Evolutionary conservation across 192 early-diverging fungal genomes (phyloP), one percentile per base, ranked within the genome.

Genomic region (Backusella psychrophila): DNA sequence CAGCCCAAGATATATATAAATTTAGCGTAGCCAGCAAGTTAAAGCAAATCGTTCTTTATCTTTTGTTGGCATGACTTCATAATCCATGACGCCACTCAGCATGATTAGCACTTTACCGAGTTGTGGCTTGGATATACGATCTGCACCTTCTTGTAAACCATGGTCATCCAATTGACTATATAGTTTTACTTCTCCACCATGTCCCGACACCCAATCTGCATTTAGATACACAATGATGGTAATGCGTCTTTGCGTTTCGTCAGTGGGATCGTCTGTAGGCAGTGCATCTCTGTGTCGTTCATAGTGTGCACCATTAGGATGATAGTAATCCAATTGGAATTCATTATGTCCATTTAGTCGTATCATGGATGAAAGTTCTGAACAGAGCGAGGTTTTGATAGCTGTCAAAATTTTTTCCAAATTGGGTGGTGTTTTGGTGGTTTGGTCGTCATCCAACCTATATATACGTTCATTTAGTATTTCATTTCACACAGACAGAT

Each of bases 201-300:
- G 78, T 26, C 86, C 82, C n/a, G 69, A 63, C 1, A 52, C 59
- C 83, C 83, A 88, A 9, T 81, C 87, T 35, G 84, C 81, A 66
- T 88, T 89, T 44, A 91, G 83, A 70, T 89, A 89, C 3, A 85
- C 77, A 56, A 91, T 87, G 41, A 81, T 85, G 1, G 90, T 89
- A 26, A 89, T 82, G 17, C 90, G 84, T 15, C 90, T 78, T 74
- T 91, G 90, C 17, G 84, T 81, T 12, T 66, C 41, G 69, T 91
- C 90, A 0, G 69, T 77, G 3, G 56, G 75, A 68, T 89, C 86
- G 23, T 85, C 84, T 11, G 80, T 85, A 15, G 90, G 90, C 66
- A 91, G 85, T 0, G 88, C 87, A 70, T 91, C 90, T 19, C 90
- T 76, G 65, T 91, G 90, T 17, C 83, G 67, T 72, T 88, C 85